Evolutionary conservation across 345 rosid species (phyloP).

Genomic region (Rhodomyrtus tomentosa): DNA sequence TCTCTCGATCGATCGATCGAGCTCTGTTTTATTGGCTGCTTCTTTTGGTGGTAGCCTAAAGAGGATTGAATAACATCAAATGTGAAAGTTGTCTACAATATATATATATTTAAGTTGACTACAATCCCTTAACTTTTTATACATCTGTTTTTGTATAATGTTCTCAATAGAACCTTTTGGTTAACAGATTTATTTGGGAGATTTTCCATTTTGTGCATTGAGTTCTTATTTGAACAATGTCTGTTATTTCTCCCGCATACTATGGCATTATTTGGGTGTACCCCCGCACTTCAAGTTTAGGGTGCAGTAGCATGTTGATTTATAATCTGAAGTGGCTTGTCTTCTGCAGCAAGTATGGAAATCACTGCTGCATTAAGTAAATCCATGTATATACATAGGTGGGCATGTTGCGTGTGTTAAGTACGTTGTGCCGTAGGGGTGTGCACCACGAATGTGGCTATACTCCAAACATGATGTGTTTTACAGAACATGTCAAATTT

Average conservation of each 20-base stretch:
- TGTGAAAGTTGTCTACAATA: not conserved
- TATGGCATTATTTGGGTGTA: not conserved
- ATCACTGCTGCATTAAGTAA: not conserved
- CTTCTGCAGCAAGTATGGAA: not conserved
- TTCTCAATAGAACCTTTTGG: not conserved
- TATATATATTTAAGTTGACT: no score
- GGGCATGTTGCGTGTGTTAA: not conserved
- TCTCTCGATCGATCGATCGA: constrained; percentile 3
- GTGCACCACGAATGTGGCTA: not conserved
- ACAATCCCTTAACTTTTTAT: not conserved
- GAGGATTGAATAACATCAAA: not conserved
- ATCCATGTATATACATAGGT: not conserved
- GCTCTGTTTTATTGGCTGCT: not conserved
- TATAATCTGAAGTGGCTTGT: not conserved
- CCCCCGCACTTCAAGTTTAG: not conserved
- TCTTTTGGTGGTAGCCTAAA: not conserved
- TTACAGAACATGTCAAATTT: not conserved
- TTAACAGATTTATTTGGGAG: not conserved
- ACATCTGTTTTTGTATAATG: not conserved
- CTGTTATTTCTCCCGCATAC: not conserved
- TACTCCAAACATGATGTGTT: not conserved
- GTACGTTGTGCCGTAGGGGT: not conserved
- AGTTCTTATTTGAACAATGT: not conserved
- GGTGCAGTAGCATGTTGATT: not conserved
- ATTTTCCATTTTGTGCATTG: not conserved